These are phyloP conservation scores for Pleurozium schreberi DNA, from an alignment of 225 moss, liverwort and hornwort species.

Conservation along the genomic window DNA sequence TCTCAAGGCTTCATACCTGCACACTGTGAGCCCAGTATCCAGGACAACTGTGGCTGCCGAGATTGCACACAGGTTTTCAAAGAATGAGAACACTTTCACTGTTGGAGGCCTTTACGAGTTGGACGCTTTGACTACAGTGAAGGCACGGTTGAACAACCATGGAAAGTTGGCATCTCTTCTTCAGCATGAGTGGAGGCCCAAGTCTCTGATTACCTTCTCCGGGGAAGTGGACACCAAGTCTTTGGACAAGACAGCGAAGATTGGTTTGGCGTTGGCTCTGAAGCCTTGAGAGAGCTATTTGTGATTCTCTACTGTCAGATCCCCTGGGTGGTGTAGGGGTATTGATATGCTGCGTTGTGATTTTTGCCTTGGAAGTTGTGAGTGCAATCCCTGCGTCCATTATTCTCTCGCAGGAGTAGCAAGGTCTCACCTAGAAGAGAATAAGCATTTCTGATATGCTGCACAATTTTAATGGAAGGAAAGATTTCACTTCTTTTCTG, in stretches of 20 bases:
- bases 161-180: conserved; percentile 91
- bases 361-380: conserved; percentile 43
- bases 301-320: conserved; percentile 5
- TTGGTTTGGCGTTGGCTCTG: conserved; percentile 92
- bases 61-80: conserved; percentile 93
- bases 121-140: conserved; percentile 77
- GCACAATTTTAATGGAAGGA: conserved; percentile 35
- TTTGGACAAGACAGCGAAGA: conserved; percentile 96
- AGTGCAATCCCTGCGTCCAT: conserved; percentile 28
- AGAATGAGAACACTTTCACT: conserved; percentile 99
- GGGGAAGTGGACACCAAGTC: conserved; percentile 99
- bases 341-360: conserved; percentile 40
- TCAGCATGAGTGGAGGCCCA: conserved; percentile 99
- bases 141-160: conserved; percentile 91
- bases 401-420: conserved; percentile 32
- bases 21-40: conserved; percentile 69
- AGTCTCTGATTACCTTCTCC: conserved; percentile 86
- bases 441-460: conserved; percentile 37
- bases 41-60: conserved; percentile 91
- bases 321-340: conserved; percentile 8
- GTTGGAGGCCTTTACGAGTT: conserved; percentile 95
- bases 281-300: conserved; percentile 55
- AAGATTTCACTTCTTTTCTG: conserved; percentile 9
- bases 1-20: conserved; percentile 86
- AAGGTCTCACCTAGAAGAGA: conserved; percentile 31